Base-by-base conservation (phyloP, 306 rosid species). In the Cicer cuneatum region DNA sequence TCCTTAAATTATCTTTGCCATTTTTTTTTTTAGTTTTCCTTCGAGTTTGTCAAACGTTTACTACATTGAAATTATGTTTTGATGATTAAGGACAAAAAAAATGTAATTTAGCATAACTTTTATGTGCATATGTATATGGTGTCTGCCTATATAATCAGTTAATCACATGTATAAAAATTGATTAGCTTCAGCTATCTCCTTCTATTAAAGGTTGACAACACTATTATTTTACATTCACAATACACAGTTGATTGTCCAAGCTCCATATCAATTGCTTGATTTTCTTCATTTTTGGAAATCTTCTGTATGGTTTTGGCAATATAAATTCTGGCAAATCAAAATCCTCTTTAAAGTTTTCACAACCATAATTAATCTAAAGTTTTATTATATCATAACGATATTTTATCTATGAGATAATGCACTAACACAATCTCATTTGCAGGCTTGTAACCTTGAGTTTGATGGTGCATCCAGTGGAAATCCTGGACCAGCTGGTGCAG, bases 401-500 rank as follows among this genome's bases (percentile, higher is more conserved):
- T 12, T 10, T 46, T 46, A 5, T 46, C 52, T 8, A 19, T 33
- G 5, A 18, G 10, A 38, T 16, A 45, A 49, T 84, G 14, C 19
- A 37, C n/a, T 37, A 33, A 43, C 7, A 37, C 57, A 61, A 54
- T 48, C 42, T 24, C 24, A 11, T 78, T 74, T 65, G 45, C 84
- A 90, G 96, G 77, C 93, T 47, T 91, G 97, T 80, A 70, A 5
- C 74, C 82, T 94, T 65, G 76, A 69, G 56, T 94, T 94, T 47
- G 97, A 87, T 76, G 97, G 98, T 46, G 96, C 97, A 78, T 77
- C 92, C 19, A 87, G 85, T 73, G 98, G 97, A 81, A 91, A 94
- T 87, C 98, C 97, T 82, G 97, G 98, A 76, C 86, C 64, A 18
- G 82, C 97, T 72, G 97, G 98, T 65, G 96, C 98, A 16, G 98